Conservation (phyloP, 2,329 filamentous ascomycete species). For the Trichoderma lentiforme region DNA sequence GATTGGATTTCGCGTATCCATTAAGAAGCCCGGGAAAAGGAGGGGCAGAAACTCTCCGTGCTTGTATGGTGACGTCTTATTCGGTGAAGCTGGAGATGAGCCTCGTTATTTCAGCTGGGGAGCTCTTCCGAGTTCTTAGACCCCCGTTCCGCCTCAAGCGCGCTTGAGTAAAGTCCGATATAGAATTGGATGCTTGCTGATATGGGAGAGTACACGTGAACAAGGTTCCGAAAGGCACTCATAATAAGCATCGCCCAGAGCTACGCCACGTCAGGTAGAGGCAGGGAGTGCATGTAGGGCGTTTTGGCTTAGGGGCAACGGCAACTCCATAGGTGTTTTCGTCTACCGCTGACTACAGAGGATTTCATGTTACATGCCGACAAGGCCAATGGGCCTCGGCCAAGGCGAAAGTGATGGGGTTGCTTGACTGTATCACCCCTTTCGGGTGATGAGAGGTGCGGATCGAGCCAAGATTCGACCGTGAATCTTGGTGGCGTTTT, state of each 20-base stretch:
- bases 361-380: background rate
- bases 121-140: background rate
- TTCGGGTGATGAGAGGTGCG: background rate
- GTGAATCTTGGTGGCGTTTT: background rate
- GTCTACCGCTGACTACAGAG: background rate
- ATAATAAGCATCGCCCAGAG: background rate
- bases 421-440: background rate
- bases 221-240: background rate
- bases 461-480: background rate
- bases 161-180: background rate
- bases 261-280: slow-evolving; percentile 12
- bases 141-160: background rate
- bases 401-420: background rate
- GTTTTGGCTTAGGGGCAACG: background rate
- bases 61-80: background rate
- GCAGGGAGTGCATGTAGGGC: slow-evolving; percentile 3
- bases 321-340: background rate
- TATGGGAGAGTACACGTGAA: background rate
- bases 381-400: background rate
- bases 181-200: background rate
- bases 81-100: background rate
- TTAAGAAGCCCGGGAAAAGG: background rate
- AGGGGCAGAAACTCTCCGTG: background rate
- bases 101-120: background rate
- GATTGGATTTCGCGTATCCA: background rate